Base-by-base conservation (phyloP, 257 asterid species). In the Paulownia fortunei region DNA sequence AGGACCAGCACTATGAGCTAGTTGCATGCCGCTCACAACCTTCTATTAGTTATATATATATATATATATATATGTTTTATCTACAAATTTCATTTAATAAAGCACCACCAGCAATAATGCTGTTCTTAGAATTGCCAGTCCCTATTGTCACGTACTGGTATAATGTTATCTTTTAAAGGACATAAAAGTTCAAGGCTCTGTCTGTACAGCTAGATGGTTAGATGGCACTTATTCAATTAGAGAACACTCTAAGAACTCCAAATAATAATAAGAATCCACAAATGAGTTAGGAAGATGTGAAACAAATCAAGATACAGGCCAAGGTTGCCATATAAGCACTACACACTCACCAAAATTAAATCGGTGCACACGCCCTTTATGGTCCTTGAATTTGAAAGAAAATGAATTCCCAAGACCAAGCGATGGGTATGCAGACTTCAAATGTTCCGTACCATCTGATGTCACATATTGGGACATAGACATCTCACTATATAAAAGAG, bases 301-400 rank as follows among this genome's bases (percentile, higher is more conserved):
- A 56, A 54, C 21, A 44, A 70, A 74, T 27, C 64, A 70, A 30
- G 9, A 61, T n/a, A 32, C 9, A 41, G 63, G 2, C 56, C 3
- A 60, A 39, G 23, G 19, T 39, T 32, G 23, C 5, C 36, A 34
- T 62, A 36, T 23, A 34, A 74, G 27, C 44, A 11, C 42, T 59
- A 55, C 80, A 74, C 34, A 84, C 96, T 87, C 81, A 92, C 99
- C 97, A 76, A 83, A 91, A 84, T 80, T 90, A 78, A 94, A 89
- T 81, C 99, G 87, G 84, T 92, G 97, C 46, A 92, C 87, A 58
- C 87, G 97, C 74, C 92, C 90, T 73, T 84, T 89, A 19, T 32
- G 84, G 85, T 94, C 99, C 84, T 82, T 86, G 74, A 94, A 94
- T 86, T 94, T 94, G 85, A 91, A 94, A 77, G 89, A 76, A 81